Evolutionary conservation across 2,329 filamentous ascomycete genomes (phyloP), one percentile per base, ranked within the genome.

Genomic region (Calonectria leucothoes): DNA sequence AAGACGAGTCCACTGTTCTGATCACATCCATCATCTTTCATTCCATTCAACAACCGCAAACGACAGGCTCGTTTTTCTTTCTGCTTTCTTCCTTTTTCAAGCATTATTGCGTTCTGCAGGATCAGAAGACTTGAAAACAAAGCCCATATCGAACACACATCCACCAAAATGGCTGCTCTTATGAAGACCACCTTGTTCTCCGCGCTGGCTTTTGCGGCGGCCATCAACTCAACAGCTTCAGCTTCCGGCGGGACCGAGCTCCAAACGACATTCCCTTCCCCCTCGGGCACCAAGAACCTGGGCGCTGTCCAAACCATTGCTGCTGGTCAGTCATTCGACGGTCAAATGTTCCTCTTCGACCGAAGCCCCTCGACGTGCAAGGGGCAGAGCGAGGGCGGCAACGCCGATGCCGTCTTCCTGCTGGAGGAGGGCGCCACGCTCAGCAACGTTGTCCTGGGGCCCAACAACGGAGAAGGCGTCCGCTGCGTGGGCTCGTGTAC

Each of bases 401-500:
- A 72, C 23, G 68, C 55, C 39, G 69, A 73, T 42, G 66, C 75
- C 4, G 73, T 73, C 33, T 76, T 76, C 66, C 59, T 76, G 6
- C 65, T 76, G 10, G 70, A 74, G 51, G 64, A 73, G 31, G 73
- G 73, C 4, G 75, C 70, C 27, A 74, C 72, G 55, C 66, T 76
- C 5, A 68, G 70, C 23, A 76, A 76, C 23, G 73, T 72, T 33
- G 63, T 76, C 39, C 75, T 76, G 20, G 74, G 74, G 15, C 55
- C 66, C 20, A 73, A 77, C 69, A 76, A 78, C 33, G 70, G 39
- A 25, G 77, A 81, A 72, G 79, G 79, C 39, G 75, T 81, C 48
- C 76, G 79, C 74, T 81, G 79, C 69, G 45, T 74, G 1, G 76
- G 77, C 83, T 48, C 81, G 77, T 48, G 71, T 79, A 82, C 80